Evolutionary conservation across 2,329 filamentous ascomycete species (phyloP).

Genomic region (Fusarium verticillioides): DNA sequence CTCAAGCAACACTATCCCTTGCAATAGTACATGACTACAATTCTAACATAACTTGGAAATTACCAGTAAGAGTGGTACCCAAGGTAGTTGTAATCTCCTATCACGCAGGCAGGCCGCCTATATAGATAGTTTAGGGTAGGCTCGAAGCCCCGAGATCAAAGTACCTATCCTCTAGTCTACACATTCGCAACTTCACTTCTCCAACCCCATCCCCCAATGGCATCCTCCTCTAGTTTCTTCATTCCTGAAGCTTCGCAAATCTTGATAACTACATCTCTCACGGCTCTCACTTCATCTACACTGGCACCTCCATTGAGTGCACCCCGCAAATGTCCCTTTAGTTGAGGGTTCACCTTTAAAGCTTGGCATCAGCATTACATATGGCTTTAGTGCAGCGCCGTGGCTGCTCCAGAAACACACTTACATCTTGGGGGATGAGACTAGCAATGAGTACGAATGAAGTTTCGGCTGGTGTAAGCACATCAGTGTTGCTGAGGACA

Average conservation of each 20-base stretch:
- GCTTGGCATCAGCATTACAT: constrained; percentile 1
- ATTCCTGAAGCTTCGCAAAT: constrained; percentile 45
- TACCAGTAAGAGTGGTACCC: no score
- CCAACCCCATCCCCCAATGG: constrained; percentile 43
- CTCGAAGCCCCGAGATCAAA: not conserved
- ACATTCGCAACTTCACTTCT: constrained; percentile 43
- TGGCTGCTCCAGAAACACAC: not conserved
- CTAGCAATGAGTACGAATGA: constrained; percentile 44
- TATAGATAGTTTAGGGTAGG: not conserved
- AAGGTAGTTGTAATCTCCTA: not conserved
- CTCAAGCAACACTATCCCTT: not conserved
- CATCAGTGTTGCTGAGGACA: constrained; percentile 41
- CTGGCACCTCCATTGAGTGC: constrained; percentile 43
- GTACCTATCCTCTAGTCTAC: constrained; percentile 1
- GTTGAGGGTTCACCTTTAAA: constrained; percentile 42
- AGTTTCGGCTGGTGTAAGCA: constrained; percentile 40
- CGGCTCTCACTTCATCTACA: constrained; percentile 42
- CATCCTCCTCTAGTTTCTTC: constrained; percentile 29
- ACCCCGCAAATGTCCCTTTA: constrained; percentile 43
- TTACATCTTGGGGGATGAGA: constrained; percentile 45
- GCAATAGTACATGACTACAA: not conserved
- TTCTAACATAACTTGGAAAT: not conserved
- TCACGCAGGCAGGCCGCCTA: not conserved
- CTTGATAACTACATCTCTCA: constrained; percentile 39
- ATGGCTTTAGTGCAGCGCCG: not conserved